These are phyloP conservation scores for Durusdinium trenchii DNA, from an alignment of 73 alveolate species.

Conservation along the genomic window DNA sequence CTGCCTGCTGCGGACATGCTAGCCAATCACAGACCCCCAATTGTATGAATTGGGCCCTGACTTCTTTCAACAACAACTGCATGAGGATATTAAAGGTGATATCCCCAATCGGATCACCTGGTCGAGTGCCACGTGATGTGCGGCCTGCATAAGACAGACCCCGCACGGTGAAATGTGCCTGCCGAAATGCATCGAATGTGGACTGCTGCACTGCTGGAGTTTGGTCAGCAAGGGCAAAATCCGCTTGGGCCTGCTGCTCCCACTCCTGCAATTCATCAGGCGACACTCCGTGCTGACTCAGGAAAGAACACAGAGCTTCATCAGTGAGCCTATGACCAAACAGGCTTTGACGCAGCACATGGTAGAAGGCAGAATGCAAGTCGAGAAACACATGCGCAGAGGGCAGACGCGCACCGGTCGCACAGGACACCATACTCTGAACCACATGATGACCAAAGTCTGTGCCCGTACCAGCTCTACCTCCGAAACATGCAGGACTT, in stretches of 20 bases:
- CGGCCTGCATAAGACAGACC: background rate
- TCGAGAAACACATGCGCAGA: background rate
- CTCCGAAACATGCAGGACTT: background rate
- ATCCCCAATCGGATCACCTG: slow-evolving; percentile 15
- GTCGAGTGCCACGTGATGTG: background rate
- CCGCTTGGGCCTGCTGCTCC: background rate
- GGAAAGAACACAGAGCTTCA: background rate
- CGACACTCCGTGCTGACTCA: background rate
- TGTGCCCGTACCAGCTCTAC: background rate
- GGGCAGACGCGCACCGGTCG: background rate
- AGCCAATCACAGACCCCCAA: background rate
- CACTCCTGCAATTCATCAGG: background rate
- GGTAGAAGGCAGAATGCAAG: background rate
- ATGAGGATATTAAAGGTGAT: background rate
- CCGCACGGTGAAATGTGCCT: background rate
- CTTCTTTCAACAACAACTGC: background rate
- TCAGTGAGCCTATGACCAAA: background rate
- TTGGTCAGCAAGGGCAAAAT: background rate
- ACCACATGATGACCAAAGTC: background rate
- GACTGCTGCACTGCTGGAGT: too few species aligned
- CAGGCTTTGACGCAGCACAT: background rate
- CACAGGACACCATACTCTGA: background rate
- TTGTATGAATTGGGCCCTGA: background rate
- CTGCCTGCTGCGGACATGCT: background rate
- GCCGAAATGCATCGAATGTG: background rate